Percentiles rank a stretch among this genome's conserved stretches.
phyloP scores from a whole-genome alignment of 805 yeast species.

The Candida endomychidarum region DNA sequence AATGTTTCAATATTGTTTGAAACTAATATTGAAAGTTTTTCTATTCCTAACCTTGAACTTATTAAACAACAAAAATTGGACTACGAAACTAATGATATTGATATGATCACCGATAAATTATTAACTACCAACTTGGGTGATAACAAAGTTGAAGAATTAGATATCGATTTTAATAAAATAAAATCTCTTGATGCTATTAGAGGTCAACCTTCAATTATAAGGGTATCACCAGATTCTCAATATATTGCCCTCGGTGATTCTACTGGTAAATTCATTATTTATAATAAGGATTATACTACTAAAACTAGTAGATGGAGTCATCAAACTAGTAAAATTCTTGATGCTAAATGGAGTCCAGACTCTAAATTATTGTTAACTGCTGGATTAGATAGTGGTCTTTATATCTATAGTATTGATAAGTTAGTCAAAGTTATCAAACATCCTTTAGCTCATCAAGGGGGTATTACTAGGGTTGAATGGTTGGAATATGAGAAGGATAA shows the following conservation, averaged over 20 bases:
- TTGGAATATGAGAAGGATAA: slow-evolving; percentile 29
- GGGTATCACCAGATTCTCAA: slow-evolving; percentile 68
- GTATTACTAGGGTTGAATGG: slow-evolving; percentile 80
- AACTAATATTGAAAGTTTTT: slow-evolving; percentile 26
- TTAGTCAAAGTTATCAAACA: slow-evolving; percentile 77
- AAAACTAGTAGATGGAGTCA: slow-evolving; percentile 93
- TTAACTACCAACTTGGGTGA: slow-evolving; percentile 31
- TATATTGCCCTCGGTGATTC: slow-evolving; percentile 82
- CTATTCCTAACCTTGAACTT: slow-evolving; percentile 12
- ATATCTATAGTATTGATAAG: slow-evolving; percentile 72
- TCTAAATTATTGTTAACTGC: slow-evolving; percentile 74
- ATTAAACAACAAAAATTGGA: slow-evolving; percentile 20
- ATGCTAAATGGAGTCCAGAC: slow-evolving; percentile 77
- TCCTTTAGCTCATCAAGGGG: slow-evolving; percentile 84
- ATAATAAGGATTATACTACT: slow-evolving; percentile 54
- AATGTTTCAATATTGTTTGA: slow-evolving; percentile 32
- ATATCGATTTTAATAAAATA: slow-evolving; percentile 46
- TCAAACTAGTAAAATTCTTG: slow-evolving; percentile 80
- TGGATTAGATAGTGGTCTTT: slow-evolving; percentile 79
- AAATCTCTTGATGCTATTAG: slow-evolving; percentile 28
- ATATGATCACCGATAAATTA: slow-evolving; percentile 22
- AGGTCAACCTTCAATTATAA: slow-evolving; percentile 43
- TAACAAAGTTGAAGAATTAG: slow-evolving; percentile 31
- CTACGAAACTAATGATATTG: slow-evolving; percentile 26
- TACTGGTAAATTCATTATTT: slow-evolving; percentile 82